A percentile compares a stretch with the other conserved stretches of the same genome.
Evolutionary conservation across 208 protist genomes (phyloP).

Genomic region (Spongospora subterranea): DNA sequence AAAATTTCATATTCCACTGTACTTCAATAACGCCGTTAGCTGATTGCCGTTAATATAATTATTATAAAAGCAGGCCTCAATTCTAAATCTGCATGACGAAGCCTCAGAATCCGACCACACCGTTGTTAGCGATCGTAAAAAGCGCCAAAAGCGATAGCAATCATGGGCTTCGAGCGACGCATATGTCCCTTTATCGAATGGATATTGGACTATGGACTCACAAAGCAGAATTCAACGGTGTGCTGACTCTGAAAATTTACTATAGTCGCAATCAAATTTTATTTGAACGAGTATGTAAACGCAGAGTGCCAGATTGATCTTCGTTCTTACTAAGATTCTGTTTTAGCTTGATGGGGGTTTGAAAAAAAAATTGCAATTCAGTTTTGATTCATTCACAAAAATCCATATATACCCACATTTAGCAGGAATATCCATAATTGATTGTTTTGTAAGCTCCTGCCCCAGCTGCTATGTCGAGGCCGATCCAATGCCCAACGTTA

Average conservation of each 20-base stretch:
- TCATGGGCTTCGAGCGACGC: too few relatives aligned
- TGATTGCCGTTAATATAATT: too few relatives aligned
- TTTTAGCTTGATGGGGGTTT: not conserved
- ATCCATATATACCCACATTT: constrained; percentile 5
- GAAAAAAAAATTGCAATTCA: not conserved
- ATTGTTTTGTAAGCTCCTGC: not conserved
- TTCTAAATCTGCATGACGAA: too few relatives aligned
- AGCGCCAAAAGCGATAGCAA: too few relatives aligned
- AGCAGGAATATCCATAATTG: not conserved
- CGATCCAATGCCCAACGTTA: not conserved
- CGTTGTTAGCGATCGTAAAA: too few relatives aligned
- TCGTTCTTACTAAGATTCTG: too few relatives aligned
- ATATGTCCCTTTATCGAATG: constrained; percentile 11
- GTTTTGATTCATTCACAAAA: not conserved
- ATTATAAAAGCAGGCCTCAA: too few relatives aligned
- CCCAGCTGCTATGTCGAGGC: not conserved
- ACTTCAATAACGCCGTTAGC: too few relatives aligned
- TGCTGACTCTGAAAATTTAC: constrained; percentile 21
- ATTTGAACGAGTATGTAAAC: constrained; percentile 13
- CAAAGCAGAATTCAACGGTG: constrained; percentile 11
- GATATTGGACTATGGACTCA: not conserved
- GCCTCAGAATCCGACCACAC: too few relatives aligned
- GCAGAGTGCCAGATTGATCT: too few relatives aligned
- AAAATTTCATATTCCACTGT: too few relatives aligned
- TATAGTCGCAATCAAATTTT: constrained; percentile 5